Evolutionary conservation across 192 early-diverging fungal species (phyloP), one percentile per base, ranked within the genome.

Genomic region (Backusella luteola): DNA sequence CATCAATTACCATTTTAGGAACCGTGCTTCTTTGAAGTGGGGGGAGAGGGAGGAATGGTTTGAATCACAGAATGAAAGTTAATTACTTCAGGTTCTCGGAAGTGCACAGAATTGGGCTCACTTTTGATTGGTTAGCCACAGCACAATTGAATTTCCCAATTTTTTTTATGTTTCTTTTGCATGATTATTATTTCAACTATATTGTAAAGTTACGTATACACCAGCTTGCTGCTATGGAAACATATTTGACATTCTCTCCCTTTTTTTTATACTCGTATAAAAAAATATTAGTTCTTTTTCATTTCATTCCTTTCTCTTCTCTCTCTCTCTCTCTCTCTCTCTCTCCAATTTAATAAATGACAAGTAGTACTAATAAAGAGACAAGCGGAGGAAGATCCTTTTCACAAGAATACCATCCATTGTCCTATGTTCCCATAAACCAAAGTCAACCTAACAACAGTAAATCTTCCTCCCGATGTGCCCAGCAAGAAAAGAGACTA

Each of bases 181-280:
- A 63, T 56, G 53, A 56, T 63, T 63, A 63, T 63, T 29, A 63
- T 63, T 63, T 63, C 56, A 2, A 63, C 56, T 12, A 11, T 29
- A 6, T 63, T 11, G 56, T 14, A 63, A 11, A n/a, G 21, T 14
- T 63, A 4, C n/a, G 6, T 63, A 63, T 63, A 59, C 29, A 29
- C 23, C 21, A 26, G 4, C 26, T 29, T 63, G 26, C 29, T 63
- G 23, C 4, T 63, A 63, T 63, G 56, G 23, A 63, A 63, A 63
- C 56, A 63, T 63, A 63, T 63, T 63, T 63, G 12, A 29, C 56
- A 63, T 63, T 63, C 56, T 63, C 56, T 63, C 56, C 56, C 11
- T 63, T 63, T n/a, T 59, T 63, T 63, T 29, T 34, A n/a, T 68
- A 32, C 32, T 2, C 1, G 32, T 32, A 67, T 19, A 68, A 15